Conservation (phyloP, 768 basidiomycete genomes). For the Agrocybe pediades region DNA sequence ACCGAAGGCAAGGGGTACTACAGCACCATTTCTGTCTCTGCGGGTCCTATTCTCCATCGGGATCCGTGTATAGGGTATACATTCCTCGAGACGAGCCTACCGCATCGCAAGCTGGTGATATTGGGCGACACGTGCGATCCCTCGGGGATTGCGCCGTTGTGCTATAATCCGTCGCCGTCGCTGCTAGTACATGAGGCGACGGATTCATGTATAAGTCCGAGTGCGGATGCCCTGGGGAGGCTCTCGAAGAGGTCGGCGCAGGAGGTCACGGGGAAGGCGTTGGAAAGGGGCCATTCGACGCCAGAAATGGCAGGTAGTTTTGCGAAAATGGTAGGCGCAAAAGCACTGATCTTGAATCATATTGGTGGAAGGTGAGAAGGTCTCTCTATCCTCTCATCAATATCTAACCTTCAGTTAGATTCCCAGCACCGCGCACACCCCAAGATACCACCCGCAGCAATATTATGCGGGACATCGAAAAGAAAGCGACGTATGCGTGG, state of each 20-base stretch:
- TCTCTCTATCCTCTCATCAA: too few species aligned
- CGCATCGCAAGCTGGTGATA: constrained; percentile 66
- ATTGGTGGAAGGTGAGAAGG: constrained; percentile 62
- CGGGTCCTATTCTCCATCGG: constrained; percentile 76
- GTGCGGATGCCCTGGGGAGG: constrained; percentile 47
- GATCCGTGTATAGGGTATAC: constrained; percentile 82
- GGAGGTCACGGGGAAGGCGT: constrained; percentile 48
- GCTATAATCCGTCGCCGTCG: constrained; percentile 47
- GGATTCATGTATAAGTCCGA: constrained; percentile 65
- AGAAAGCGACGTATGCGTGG: neutral
- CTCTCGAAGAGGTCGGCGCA: constrained; percentile 41
- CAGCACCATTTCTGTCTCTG: constrained; percentile 60
- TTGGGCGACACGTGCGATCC: constrained; percentile 80
- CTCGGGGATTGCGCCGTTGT: constrained; percentile 57
- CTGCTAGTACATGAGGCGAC: constrained; percentile 89
- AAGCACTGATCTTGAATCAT: constrained; percentile 74
- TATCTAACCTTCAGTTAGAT: neutral
- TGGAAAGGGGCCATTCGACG: constrained; percentile 77
- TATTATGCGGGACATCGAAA: neutral
- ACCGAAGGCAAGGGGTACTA: constrained; percentile 36
- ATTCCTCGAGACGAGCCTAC: constrained; percentile 55
- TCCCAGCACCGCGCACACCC: neutral
- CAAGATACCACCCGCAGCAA: neutral
- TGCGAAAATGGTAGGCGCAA: constrained; percentile 60
- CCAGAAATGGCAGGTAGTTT: constrained; percentile 79